A percentile compares a stretch with the other conserved stretches of the same genome.
phyloP scores from a whole-genome alignment of 2,329 filamentous ascomycete species.

The Ilyonectria destructans region DNA sequence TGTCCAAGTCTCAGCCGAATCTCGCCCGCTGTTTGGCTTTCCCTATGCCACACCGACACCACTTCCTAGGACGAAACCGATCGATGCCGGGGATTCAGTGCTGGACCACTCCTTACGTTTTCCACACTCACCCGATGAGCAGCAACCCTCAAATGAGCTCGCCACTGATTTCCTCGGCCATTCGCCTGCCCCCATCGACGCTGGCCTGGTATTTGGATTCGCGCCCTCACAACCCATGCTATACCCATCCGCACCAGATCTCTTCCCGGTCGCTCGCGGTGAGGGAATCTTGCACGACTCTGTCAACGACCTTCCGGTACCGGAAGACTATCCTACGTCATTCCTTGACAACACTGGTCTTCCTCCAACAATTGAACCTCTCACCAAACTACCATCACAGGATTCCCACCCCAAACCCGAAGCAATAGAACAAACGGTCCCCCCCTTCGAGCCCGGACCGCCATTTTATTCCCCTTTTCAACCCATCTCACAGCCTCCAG shows the following conservation, averaged over 20 bases:
- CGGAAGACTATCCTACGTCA: conserved; percentile 43
- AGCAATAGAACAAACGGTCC: conserved; percentile 3
- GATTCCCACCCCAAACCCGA: conserved; percentile 18
- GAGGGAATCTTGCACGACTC: conserved; percentile 28
- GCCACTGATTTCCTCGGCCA: conserved; percentile 33
- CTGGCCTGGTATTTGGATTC: conserved; percentile 39
- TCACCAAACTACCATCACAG: conserved; percentile 32
- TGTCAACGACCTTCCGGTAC: conserved; percentile 18
- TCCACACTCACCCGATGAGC: conserved; percentile 24
- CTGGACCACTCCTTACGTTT: conserved; percentile 35
- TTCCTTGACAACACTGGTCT: conserved; percentile 39
- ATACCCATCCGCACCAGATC: conserved; percentile 34
- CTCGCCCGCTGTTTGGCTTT: conserved; percentile 44
- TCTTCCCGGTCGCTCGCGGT: conserved; percentile 32
- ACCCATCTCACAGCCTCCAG: conserved; percentile 23
- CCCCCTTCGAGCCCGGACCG: conserved; percentile 31
- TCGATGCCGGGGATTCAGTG: conserved; percentile 28
- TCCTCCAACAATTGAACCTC: conserved; percentile 26
- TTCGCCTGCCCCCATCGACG: conserved; percentile 29
- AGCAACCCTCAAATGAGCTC: conserved; percentile 21
- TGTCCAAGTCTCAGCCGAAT: conserved; percentile 51
- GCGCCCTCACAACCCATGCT: conserved; percentile 35
- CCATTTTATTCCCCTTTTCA: conserved; percentile 33
- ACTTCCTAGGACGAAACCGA: conserved; percentile 41
- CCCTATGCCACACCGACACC: conserved; percentile 45